Evolutionary conservation across 805 yeast genomes (phyloP).

Genomic region (Allodekkera sacchari): DNA sequence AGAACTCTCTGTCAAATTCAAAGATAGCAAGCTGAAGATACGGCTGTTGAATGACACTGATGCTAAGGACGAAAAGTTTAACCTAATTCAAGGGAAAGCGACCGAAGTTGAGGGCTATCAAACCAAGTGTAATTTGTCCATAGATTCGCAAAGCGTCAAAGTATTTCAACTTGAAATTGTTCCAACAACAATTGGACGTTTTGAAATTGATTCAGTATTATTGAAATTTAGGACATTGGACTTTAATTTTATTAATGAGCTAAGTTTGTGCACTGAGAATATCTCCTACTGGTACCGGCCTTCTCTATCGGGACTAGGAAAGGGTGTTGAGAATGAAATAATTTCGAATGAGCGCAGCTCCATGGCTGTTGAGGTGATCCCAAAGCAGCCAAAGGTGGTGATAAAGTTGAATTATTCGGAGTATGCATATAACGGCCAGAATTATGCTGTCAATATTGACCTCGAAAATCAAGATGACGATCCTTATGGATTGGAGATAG

Average conservation of each 20-base stretch:
- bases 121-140: not conserved
- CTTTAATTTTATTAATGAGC: conserved; percentile 10
- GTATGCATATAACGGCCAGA: conserved; percentile 26
- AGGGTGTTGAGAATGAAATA: conserved; percentile 10
- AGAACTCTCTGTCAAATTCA: conserved; percentile 13
- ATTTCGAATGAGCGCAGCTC: conserved; percentile 6
- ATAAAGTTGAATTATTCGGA: conserved; percentile 18
- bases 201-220: conserved; percentile 13
- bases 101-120: too few relatives aligned
- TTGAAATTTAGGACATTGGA: conserved; percentile 8
- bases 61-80: not conserved
- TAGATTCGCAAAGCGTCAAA: conserved; percentile 5
- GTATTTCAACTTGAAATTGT: conserved; percentile 13
- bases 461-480: conserved; percentile 26
- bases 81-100: too few relatives aligned
- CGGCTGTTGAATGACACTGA: conserved; percentile 7
- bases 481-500: conserved; percentile 21
- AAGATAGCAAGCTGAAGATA: conserved; percentile 9
- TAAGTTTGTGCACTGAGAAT: conserved; percentile 2
- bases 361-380: conserved; percentile 24
- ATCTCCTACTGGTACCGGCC: conserved; percentile 5
- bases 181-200: conserved; percentile 19
- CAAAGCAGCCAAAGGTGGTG: conserved; percentile 30
- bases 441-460: conserved; percentile 14
- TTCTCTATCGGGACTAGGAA: conserved; percentile 10